Conservation (phyloP, 2,329 filamentous ascomycete species). For the Massarina eburnea region DNA sequence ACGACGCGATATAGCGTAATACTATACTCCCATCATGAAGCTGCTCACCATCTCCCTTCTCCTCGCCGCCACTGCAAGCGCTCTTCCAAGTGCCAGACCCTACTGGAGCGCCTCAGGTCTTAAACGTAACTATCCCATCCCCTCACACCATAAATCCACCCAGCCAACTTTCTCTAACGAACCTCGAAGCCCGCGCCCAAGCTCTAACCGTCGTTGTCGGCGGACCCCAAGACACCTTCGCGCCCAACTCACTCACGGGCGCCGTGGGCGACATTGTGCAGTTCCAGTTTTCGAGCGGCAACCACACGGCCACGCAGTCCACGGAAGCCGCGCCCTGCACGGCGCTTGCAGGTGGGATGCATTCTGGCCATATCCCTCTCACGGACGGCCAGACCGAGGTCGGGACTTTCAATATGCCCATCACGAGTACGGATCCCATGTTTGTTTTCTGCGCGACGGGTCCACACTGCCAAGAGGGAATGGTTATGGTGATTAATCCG, state of each 20-base stretch:
- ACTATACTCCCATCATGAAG: conserved; percentile 2
- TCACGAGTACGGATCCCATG: conserved; percentile 31
- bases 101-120: not conserved
- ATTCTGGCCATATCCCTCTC: conserved; percentile 35
- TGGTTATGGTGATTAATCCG: conserved; percentile 33
- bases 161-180: conserved; percentile 8
- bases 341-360: conserved; percentile 28
- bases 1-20: not conserved
- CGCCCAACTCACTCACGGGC: conserved; percentile 28
- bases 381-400: conserved; percentile 30
- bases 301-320: conserved; percentile 36
- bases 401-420: conserved; percentile 35
- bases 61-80: conserved; percentile 14
- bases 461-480: conserved; percentile 33
- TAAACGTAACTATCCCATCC: not conserved
- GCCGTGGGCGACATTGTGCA: conserved; percentile 4
- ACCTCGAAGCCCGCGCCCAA: conserved; percentile 23
- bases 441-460: conserved; percentile 36
- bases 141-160: not conserved
- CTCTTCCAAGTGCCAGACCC: conserved; percentile 12
- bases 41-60: conserved; percentile 9
- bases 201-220: conserved; percentile 35
- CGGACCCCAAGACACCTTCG: conserved; percentile 31
- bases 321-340: conserved; percentile 27
- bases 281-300: conserved; percentile 29